Percentiles rank a stretch among this genome's conserved stretches.
Evolutionary conservation across 2,329 filamentous ascomycete genomes (phyloP).

Genomic region (Xylaria sp.): DNA sequence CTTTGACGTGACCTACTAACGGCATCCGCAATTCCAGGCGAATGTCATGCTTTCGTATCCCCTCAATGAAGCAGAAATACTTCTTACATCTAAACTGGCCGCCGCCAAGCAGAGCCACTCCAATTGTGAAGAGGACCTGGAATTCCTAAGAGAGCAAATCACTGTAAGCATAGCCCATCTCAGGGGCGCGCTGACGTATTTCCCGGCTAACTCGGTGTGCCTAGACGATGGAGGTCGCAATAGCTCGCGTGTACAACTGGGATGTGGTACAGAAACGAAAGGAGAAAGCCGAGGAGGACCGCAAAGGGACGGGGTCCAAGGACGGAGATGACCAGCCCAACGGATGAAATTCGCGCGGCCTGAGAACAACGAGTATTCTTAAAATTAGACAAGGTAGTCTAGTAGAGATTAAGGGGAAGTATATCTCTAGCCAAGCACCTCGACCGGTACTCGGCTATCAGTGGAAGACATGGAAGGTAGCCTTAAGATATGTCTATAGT

Average conservation of each 20-base stretch:
- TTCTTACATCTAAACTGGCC: conserved; percentile 79
- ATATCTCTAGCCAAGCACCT: conserved; percentile 11
- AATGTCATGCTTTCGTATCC: conserved; percentile 99
- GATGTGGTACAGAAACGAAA: conserved; percentile 96
- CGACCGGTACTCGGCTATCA: neutral
- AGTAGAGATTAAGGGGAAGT: conserved; percentile 25
- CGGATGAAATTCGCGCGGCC: conserved; percentile 39
- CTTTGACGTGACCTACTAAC: neutral
- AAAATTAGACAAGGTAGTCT: conserved; percentile 14
- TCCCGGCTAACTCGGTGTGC: conserved; percentile 21
- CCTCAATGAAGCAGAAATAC: conserved; percentile 82
- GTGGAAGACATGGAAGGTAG: neutral
- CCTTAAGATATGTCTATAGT: neutral
- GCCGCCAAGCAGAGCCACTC: conserved; percentile 81
- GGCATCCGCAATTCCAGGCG: conserved; percentile 62
- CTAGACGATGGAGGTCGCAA: conserved; percentile 96
- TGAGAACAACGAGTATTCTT: conserved; percentile 3
- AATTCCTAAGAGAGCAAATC: conserved; percentile 95
- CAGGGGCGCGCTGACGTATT: neutral
- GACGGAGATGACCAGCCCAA: conserved; percentile 53
- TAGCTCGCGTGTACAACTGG: conserved; percentile 99
- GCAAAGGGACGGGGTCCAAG: conserved; percentile 52
- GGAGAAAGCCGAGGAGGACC: conserved; percentile 76
- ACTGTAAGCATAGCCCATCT: conserved; percentile 68
- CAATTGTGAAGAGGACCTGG: conserved; percentile 96